Evolutionary conservation across 768 basidiomycete genomes (phyloP).

Genomic region (Astraeus odoratus): DNA sequence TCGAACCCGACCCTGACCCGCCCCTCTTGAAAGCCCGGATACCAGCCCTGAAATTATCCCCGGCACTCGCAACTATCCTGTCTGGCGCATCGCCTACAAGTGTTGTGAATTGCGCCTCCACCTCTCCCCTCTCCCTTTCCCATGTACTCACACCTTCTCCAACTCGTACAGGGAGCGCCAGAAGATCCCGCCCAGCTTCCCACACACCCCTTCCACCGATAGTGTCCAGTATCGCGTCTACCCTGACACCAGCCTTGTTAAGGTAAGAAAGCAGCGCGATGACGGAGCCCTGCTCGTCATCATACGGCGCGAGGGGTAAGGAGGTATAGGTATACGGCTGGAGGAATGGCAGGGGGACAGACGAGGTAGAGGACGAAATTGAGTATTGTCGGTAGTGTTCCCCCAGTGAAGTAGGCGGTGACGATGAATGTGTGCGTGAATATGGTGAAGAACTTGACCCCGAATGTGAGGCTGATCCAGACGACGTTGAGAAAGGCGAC

Average conservation of each 20-base stretch:
- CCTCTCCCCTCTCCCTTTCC: slow-evolving; percentile 23
- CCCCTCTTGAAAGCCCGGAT: slow-evolving; percentile 48
- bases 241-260: slow-evolving; percentile 28
- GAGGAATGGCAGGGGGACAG: not conserved
- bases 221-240: slow-evolving; percentile 81
- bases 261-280: slow-evolving; percentile 22
- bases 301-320: slow-evolving; percentile 24
- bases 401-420: slow-evolving; percentile 15
- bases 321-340: slow-evolving; percentile 24
- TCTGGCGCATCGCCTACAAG: slow-evolving; percentile 66
- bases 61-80: slow-evolving; percentile 58
- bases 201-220: slow-evolving; percentile 76
- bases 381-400: slow-evolving; percentile 21
- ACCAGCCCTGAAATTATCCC: slow-evolving; percentile 69
- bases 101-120: slow-evolving; percentile 63
- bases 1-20: slow-evolving; percentile 7
- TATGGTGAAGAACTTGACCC: slow-evolving; percentile 28
- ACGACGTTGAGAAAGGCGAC: slow-evolving; percentile 27
- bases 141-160: slow-evolving; percentile 20
- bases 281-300: slow-evolving; percentile 19
- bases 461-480: slow-evolving; percentile 8
- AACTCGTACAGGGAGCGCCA: slow-evolving; percentile 31
- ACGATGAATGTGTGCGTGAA: slow-evolving; percentile 18
- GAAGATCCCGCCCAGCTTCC: slow-evolving; percentile 61
- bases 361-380: not conserved